Evolutionary conservation across 2,329 filamentous ascomycete genomes (phyloP).

Genomic region (Penicillium sp.): DNA sequence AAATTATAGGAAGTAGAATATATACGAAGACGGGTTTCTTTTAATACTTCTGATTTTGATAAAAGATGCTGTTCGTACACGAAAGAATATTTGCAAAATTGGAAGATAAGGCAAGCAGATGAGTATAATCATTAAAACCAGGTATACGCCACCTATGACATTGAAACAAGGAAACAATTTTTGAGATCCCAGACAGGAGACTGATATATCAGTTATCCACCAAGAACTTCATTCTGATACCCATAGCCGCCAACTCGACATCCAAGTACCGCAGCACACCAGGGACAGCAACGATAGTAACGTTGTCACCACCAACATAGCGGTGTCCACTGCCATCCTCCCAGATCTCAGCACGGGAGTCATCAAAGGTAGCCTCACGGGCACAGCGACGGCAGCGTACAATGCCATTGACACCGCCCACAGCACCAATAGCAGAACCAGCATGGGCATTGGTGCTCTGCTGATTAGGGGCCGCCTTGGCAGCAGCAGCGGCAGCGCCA

Average conservation of each 20-base stretch:
- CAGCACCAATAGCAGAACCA: constrained; percentile 53
- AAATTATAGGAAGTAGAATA: background rate
- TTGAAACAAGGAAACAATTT: constrained; percentile 17
- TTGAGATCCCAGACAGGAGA: constrained; percentile 4
- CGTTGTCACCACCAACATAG: constrained; percentile 86
- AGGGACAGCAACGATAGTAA: constrained; percentile 86
- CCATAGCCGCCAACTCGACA: constrained; percentile 94
- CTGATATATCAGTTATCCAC: constrained; percentile 51
- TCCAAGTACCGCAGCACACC: constrained; percentile 91
- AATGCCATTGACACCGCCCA: constrained; percentile 57
- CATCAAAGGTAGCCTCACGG: constrained; percentile 57
- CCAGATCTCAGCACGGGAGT: constrained; percentile 74
- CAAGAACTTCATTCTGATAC: constrained; percentile 88
- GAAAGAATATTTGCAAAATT: constrained; percentile 9
- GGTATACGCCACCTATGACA: constrained; percentile 28
- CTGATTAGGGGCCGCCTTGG: constrained; percentile 32
- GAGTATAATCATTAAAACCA: constrained; percentile 16
- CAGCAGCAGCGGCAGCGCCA: constrained; percentile 30
- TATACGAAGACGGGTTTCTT: background rate
- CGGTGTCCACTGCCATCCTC: constrained; percentile 82
- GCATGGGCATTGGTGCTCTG: constrained; percentile 40
- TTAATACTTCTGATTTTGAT: constrained; percentile 2
- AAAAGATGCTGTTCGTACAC: constrained; percentile 1
- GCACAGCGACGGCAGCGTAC: constrained; percentile 81
- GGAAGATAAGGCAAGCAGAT: constrained; percentile 4